Conservation (phyloP, 2,329 filamentous ascomycete species). For the Lanzia echinophila region DNA sequence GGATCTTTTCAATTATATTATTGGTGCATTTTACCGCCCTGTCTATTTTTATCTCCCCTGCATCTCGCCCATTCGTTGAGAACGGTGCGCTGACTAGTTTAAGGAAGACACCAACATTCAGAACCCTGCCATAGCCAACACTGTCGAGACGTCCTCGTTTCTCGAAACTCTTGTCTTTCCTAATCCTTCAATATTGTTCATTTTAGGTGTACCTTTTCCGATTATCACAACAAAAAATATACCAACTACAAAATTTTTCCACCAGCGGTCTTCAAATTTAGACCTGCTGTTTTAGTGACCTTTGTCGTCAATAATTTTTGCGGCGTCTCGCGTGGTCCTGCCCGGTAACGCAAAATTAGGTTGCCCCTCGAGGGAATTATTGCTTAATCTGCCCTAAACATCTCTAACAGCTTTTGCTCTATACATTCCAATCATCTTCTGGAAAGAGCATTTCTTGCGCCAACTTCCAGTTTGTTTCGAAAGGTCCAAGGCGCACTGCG, state of each 20-base stretch:
- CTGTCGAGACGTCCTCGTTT: slow-evolving; percentile 9
- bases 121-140: slow-evolving; percentile 9
- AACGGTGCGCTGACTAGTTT: slow-evolving; percentile 11
- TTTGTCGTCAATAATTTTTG: slow-evolving; percentile 2
- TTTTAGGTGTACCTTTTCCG: neutral
- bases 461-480: slow-evolving; percentile 1
- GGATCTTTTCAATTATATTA: neutral
- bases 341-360: slow-evolving; percentile 5
- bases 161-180: slow-evolving; percentile 6
- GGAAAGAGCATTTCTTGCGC: neutral
- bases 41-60: slow-evolving; percentile 10
- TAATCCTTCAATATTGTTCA: slow-evolving; percentile 10
- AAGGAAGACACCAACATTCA: slow-evolving; percentile 1
- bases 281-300: neutral
- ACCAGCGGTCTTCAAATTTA: neutral
- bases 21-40: slow-evolving; percentile 7
- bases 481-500: neutral
- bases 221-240: neutral
- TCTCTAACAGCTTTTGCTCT: slow-evolving; percentile 5
- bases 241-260: neutral
- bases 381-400: neutral
- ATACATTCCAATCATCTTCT: slow-evolving; percentile 7
- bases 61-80: slow-evolving; percentile 10
- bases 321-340: slow-evolving; percentile 7
- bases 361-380: slow-evolving; percentile 7